Conservation (phyloP, 352 stramenopile genomes). For the Salisapilia sapeloensis region DNA sequence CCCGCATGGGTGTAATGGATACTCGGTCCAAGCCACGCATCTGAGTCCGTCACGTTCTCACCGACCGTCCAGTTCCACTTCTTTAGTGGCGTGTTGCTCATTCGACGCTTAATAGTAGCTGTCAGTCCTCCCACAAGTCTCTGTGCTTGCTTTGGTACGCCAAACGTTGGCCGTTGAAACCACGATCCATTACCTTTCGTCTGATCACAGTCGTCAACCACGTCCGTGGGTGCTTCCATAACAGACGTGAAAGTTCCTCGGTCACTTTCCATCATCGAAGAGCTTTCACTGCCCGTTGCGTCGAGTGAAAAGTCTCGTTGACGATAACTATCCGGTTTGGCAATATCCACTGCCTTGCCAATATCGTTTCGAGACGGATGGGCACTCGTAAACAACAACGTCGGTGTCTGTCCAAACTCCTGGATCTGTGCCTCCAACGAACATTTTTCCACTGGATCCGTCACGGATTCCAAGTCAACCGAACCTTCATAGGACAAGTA, state of each 20-base stretch:
- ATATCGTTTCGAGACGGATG: conserved; percentile 24
- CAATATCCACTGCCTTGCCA: conserved; percentile 14
- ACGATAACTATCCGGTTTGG: conserved; percentile 26
- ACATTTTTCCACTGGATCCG: conserved; percentile 8
- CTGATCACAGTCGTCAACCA: too few relatives aligned
- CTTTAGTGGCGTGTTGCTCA: conserved; percentile 35
- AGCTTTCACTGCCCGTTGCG: too few relatives aligned
- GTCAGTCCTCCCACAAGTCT: conserved; percentile 57
- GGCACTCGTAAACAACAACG: conserved; percentile 46
- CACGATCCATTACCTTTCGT: too few relatives aligned
- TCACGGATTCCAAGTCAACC: conserved; percentile 75
- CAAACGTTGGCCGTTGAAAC: too few relatives aligned
- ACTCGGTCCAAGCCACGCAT: conserved; percentile 35
- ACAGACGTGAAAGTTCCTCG: too few relatives aligned
- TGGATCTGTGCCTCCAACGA: conserved; percentile 82
- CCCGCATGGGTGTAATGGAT: conserved; percentile 15
- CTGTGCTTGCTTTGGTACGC: conserved; percentile 57
- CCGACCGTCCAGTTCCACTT: conserved; percentile 30
- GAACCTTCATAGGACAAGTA: conserved; percentile 88
- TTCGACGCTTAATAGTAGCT: conserved; percentile 51
- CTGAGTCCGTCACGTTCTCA: conserved; percentile 9
- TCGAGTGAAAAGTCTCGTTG: too few relatives aligned
- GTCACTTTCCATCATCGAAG: too few relatives aligned
- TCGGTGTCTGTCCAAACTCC: conserved; percentile 90
- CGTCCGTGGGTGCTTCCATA: too few relatives aligned